Percentiles rank a stretch among this genome's conserved stretches.
Evolutionary conservation across 306 rosid genomes (phyloP).

Genomic region (Amphicarpaea edgeworthii): DNA sequence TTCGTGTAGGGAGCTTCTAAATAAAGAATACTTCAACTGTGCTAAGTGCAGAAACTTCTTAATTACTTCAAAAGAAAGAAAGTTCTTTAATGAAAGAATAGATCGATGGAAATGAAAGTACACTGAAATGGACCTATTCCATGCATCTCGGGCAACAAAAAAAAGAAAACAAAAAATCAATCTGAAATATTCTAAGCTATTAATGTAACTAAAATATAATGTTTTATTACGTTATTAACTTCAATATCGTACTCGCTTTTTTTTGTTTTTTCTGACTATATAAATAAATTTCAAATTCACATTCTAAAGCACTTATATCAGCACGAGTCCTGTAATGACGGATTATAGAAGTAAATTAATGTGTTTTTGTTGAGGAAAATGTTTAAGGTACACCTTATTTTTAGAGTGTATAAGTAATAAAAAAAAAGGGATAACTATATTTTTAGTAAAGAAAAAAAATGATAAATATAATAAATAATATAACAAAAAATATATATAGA

Average conservation of each 20-base stretch:
- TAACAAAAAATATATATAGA: too few relatives aligned
- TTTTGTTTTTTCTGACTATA: background rate
- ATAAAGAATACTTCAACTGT: background rate
- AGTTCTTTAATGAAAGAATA: background rate
- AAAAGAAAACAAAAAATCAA: background rate
- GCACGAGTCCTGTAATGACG: background rate
- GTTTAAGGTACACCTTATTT: too few relatives aligned
- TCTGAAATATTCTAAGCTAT: background rate
- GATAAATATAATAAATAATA: too few relatives aligned
- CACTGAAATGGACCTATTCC: background rate
- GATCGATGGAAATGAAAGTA: background rate
- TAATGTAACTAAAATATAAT: background rate
- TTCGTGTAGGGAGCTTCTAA: too few relatives aligned
- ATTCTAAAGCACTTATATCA: background rate
- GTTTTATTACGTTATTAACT: background rate
- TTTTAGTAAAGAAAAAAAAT: too few relatives aligned
- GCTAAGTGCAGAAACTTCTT: background rate
- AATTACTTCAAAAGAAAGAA: background rate
- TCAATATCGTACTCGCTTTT: background rate
- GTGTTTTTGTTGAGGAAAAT: too few relatives aligned
- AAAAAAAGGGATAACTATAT: too few relatives aligned
- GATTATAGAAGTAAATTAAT: too few relatives aligned
- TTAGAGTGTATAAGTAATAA: too few relatives aligned
- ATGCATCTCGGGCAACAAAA: background rate
- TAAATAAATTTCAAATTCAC: background rate